Base-by-base conservation (phyloP, 192 early-diverging fungal genomes). In the Coemansia sp. region DNA sequence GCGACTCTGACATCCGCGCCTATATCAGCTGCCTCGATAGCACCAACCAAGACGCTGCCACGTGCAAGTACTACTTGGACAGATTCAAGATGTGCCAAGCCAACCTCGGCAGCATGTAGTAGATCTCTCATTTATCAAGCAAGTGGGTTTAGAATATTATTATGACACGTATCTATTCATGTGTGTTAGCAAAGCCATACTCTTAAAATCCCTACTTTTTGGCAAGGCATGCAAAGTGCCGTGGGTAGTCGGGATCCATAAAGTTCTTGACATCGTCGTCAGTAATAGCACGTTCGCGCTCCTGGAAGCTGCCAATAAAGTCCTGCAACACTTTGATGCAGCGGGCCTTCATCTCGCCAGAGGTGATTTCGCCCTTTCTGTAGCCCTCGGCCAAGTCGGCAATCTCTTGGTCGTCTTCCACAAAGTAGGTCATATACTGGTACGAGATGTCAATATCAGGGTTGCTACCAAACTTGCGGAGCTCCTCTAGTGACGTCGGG, bases 391-490 rank as follows among this genome's bases (percentile, higher is more conserved):
- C 79, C 66, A 97, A 87, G 19, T 73, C 68, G 0, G 65, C 85
- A 31, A 99, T 70, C 82, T 95, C 95, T 41, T 85, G 92, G 85
- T 99, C 97, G 78, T 96, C 94, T 1, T 99, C 94, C 62, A 96
- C 74, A 80, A 99, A 96, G 89, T 96, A 94, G 17, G 86, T 87
- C 64, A 99, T 77, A 73, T 96, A 99, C 81, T 95, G 95, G 86
- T 92, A 99, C 5, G 91, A 69, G 12, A 99, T 93, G 76, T 99
- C 97, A n/a, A 98, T 91, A 32, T 99, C 97, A 32, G 91, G 88
- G 74, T 98, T 89, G 29, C 96, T 95, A 36, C 97, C 95, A 66
- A 87, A 76, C 60, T 83, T 58, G 67, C 85, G 80, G 72, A 98
- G 97, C 68, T 92, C 81, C 76, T 98, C 96, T 51, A 93, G 73